Conservation (phyloP, 441 rosid genomes). For the Bocquillonia castaneifolia region DNA sequence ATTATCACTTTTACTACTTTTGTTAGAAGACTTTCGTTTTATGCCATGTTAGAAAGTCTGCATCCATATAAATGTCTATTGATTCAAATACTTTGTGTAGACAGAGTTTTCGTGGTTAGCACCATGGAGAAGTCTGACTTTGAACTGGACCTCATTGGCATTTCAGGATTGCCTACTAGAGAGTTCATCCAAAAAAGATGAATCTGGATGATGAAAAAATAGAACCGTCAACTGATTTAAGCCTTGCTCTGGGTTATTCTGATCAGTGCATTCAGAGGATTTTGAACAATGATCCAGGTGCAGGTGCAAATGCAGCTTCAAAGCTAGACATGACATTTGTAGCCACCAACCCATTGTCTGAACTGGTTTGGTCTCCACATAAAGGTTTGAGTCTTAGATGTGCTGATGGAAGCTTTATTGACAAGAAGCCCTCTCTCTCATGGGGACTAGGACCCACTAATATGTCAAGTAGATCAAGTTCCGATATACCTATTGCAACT, state of each 20-base stretch:
- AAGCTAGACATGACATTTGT: constrained; percentile 40
- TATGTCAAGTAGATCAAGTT: constrained; percentile 24
- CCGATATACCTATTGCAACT: constrained; percentile 24
- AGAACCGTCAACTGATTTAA: constrained; percentile 39
- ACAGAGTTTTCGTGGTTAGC: constrained; percentile 16
- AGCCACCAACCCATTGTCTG: constrained; percentile 58
- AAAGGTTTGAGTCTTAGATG: constrained; percentile 67
- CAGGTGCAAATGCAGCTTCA: constrained; percentile 87
- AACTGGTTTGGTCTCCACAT: constrained; percentile 93
- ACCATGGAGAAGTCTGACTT: constrained; percentile 32
- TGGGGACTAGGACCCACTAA: constrained; percentile 38
- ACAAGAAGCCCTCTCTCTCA: constrained; percentile 36
- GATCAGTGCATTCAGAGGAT: constrained; percentile 30
- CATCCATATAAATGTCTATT: not conserved
- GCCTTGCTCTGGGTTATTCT: constrained; percentile 40
- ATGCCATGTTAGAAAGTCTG: not conserved
- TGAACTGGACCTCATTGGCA: constrained; percentile 28
- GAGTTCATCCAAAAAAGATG: constrained; percentile 40
- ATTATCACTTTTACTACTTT: not conserved
- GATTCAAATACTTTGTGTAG: constrained; percentile 18
- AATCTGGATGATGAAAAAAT: constrained; percentile 40
- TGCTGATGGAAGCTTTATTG: constrained; percentile 54
- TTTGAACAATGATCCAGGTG: constrained; percentile 35
- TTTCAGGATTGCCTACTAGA: constrained; percentile 35
- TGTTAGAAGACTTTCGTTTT: not conserved